Evolutionary conservation across 2,329 filamentous ascomycete species (phyloP).

Genomic region (Stylonectria norvegica): DNA sequence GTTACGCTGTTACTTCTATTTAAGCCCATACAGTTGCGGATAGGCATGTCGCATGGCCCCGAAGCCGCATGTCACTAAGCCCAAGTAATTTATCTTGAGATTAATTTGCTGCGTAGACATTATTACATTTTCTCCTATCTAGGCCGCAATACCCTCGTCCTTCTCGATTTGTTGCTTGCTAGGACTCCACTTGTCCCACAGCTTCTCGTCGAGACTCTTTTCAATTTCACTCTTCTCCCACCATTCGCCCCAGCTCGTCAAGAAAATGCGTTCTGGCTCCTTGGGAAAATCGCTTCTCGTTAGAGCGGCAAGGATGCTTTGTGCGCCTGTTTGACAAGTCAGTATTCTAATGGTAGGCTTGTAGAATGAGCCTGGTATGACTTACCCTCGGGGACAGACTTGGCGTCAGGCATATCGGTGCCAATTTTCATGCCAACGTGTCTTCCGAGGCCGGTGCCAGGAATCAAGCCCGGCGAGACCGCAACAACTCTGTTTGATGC

Average conservation of each 20-base stretch:
- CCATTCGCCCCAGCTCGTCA: constrained; percentile 57
- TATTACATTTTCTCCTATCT: neutral
- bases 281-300: constrained; percentile 45
- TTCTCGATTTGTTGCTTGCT: constrained; percentile 47
- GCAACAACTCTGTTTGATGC: constrained; percentile 46
- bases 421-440: constrained; percentile 28
- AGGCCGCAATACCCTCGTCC: constrained; percentile 32
- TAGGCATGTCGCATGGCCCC: too few relatives aligned
- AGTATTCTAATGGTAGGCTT: too few relatives aligned
- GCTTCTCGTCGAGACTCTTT: constrained; percentile 39
- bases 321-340: constrained; percentile 39
- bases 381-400: constrained; percentile 44
- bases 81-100: too few relatives aligned
- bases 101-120: too few relatives aligned
- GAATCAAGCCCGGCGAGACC: constrained; percentile 52
- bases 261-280: constrained; percentile 50
- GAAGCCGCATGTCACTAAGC: too few relatives aligned
- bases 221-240: constrained; percentile 45
- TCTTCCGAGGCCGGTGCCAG: constrained; percentile 42
- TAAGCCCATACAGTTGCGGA: too few relatives aligned
- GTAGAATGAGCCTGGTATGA: too few relatives aligned
- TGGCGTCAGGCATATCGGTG: constrained; percentile 43
- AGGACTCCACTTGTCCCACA: constrained; percentile 52
- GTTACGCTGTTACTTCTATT: too few relatives aligned
- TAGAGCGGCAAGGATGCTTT: constrained; percentile 44